A percentile compares a stretch with the other conserved stretches of the same genome.
These are phyloP conservation scores for Prunus yedoensis DNA, from an alignment of 331 rosid genomes.

Conservation along the genomic window DNA sequence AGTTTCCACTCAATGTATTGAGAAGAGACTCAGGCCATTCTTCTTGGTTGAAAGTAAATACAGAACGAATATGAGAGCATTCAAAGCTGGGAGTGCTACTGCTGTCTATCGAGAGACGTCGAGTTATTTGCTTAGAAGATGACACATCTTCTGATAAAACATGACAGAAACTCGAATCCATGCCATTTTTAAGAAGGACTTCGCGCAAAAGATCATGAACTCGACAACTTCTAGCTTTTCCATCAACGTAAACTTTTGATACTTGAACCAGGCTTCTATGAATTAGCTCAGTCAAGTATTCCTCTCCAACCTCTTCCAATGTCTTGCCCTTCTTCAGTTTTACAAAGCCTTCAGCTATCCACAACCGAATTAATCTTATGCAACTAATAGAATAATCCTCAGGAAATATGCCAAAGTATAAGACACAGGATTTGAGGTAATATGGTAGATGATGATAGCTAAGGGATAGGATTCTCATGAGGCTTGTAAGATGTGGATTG, in stretches of 20 bases:
- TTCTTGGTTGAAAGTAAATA: conserved; percentile 10
- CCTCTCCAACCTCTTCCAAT: conserved; percentile 18
- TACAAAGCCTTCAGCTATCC: conserved; percentile 31
- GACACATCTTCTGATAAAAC: conserved; percentile 6
- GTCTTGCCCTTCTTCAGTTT: neutral
- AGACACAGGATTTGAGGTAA: conserved; percentile 16
- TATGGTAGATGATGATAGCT: conserved; percentile 27
- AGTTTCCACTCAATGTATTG: neutral
- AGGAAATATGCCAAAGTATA: conserved; percentile 29
- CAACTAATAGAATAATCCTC: conserved; percentile 23
- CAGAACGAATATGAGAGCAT: neutral
- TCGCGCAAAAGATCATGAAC: conserved; percentile 21
- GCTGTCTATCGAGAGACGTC: conserved; percentile 15
- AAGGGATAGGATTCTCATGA: conserved; percentile 5
- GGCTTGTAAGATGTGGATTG: conserved; percentile 20
- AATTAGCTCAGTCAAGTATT: too few relatives aligned
- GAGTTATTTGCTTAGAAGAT: neutral
- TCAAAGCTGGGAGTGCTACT: neutral
- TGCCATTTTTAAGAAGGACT: neutral
- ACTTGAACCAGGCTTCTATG: conserved; percentile 24
- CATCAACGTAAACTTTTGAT: neutral
- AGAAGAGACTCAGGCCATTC: neutral
- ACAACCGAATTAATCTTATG: conserved; percentile 8
- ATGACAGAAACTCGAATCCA: conserved; percentile 18
- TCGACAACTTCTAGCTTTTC: conserved; percentile 17